These are phyloP conservation scores for Cytospora paraplurivora DNA, from an alignment of 2,329 filamentous ascomycete genomes.

Conservation along the genomic window DNA sequence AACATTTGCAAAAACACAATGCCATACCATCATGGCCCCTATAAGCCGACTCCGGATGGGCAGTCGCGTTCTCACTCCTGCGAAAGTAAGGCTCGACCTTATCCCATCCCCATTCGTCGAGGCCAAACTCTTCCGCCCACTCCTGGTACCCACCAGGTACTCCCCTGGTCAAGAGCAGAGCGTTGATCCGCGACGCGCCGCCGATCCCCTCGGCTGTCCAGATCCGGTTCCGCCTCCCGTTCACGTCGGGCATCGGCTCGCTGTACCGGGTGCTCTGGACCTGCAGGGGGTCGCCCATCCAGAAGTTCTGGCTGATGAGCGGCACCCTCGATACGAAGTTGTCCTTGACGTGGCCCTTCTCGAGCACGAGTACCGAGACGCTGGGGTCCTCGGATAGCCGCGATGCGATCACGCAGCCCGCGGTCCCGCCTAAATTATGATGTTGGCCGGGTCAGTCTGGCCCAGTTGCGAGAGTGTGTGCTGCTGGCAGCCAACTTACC, in stretches of 20 bases:
- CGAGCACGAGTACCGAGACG: conserved; percentile 43
- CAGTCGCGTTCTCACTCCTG: conserved; percentile 34
- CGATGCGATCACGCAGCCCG: conserved; percentile 50
- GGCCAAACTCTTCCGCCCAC: conserved; percentile 36
- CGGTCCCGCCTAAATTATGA: conserved; percentile 43
- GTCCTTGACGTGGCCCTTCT: conserved; percentile 39
- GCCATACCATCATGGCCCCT: conserved; percentile 35
- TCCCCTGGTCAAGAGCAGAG: conserved; percentile 38
- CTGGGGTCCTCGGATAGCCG: conserved; percentile 44
- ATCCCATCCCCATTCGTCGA: conserved; percentile 40
- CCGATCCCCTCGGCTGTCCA: conserved; percentile 38
- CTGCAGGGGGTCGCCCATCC: conserved; percentile 31
- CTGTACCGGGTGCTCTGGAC: conserved; percentile 33
- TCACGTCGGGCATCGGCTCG: conserved; percentile 34
- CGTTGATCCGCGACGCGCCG: conserved; percentile 39
- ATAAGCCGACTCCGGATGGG: conserved; percentile 22
- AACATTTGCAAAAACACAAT: neutral
- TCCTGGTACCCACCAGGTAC: conserved; percentile 35
- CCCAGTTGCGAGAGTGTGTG: neutral
- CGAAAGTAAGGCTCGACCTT: conserved; percentile 39
- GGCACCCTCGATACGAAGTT: conserved; percentile 37
- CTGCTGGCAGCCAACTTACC: neutral
- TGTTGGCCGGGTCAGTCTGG: too few relatives aligned
- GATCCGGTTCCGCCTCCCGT: conserved; percentile 29
- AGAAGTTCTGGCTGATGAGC: conserved; percentile 36